These are phyloP conservation scores for Trametes cubensis DNA, from an alignment of 768 basidiomycete genomes.

Conservation along the genomic window DNA sequence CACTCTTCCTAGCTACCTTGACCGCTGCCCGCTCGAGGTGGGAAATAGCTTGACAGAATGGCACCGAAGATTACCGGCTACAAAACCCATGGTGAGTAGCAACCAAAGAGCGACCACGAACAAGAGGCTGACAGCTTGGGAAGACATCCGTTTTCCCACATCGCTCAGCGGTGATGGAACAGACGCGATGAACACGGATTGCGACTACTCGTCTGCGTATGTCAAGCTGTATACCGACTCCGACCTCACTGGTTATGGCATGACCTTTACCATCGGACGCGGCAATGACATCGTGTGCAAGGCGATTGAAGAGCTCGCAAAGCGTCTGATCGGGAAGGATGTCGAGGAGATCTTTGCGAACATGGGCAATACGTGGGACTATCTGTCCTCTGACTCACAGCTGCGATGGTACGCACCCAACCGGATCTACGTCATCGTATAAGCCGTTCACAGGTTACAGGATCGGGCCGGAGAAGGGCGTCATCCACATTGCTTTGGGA, in stretches of 20 bases:
- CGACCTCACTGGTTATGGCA: constrained; percentile 82
- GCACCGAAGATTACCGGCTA: constrained; percentile 54
- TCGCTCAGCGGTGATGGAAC: constrained; percentile 90
- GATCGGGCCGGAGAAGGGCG: constrained; percentile 95
- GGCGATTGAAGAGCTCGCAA: constrained; percentile 78
- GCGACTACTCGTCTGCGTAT: constrained; percentile 96
- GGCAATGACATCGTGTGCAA: constrained; percentile 94
- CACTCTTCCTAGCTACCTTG: not conserved
- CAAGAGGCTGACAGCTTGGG: not conserved
- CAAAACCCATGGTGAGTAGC: constrained; percentile 55
- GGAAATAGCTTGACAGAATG: constrained; percentile 23
- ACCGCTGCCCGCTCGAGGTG: not conserved
- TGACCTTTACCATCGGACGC: constrained; percentile 94
- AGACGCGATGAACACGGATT: constrained; percentile 96
- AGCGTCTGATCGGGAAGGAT: constrained; percentile 80
- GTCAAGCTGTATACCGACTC: constrained; percentile 73
- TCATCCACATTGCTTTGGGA: constrained; percentile 87
- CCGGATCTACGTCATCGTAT: not conserved
- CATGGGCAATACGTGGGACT: constrained; percentile 93
- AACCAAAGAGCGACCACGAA: not conserved
- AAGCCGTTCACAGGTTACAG: constrained; percentile 37
- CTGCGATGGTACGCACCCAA: constrained; percentile 70
- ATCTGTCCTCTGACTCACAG: constrained; percentile 86
- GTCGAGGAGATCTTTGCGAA: constrained; percentile 80
- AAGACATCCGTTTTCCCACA: constrained; percentile 92